A percentile compares a stretch with the other conserved stretches of the same genome.
Conservation (phyloP, 208 protist genomes). For the Angomonas ambiguus region DNA sequence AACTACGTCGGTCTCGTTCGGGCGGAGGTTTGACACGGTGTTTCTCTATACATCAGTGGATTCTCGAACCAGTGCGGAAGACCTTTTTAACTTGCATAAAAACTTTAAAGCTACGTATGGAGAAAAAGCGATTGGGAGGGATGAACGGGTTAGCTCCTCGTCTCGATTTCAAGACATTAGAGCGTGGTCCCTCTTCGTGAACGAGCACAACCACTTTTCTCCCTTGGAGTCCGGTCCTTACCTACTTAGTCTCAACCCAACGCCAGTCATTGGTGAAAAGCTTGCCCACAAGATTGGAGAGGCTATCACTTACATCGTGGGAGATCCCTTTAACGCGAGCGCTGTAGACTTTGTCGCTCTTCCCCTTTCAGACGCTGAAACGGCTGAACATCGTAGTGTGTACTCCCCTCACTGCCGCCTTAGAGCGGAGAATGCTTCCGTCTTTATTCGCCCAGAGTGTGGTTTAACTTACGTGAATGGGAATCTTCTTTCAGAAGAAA, state of each 20-base stretch:
- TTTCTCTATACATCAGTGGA: conserved; percentile 28
- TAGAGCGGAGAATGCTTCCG: conserved; percentile 21
- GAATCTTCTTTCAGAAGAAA: conserved; percentile 33
- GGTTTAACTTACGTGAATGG: conserved; percentile 66
- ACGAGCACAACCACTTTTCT: conserved; percentile 46
- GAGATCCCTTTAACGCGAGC: conserved; percentile 36
- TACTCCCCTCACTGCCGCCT: conserved; percentile 66
- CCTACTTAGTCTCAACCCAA: conserved; percentile 57
- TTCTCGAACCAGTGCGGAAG: conserved; percentile 5
- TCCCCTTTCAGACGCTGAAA: conserved; percentile 20
- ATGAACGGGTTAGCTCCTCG: conserved; percentile 27
- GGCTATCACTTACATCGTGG: conserved; percentile 45
- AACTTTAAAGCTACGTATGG: not conserved
- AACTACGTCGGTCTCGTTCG: conserved; percentile 24
- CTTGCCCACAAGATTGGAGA: conserved; percentile 42
- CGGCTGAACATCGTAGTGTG: conserved; percentile 31
- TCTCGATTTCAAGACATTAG: conserved; percentile 45
- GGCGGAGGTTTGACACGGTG: conserved; percentile 33
- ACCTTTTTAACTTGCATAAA: conserved; percentile 4
- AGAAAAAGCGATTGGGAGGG: conserved; percentile 24
- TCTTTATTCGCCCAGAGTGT: conserved; percentile 49
- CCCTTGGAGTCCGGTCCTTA: conserved; percentile 39
- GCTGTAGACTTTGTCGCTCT: conserved; percentile 46
- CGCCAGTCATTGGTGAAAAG: conserved; percentile 51
- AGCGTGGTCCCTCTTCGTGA: conserved; percentile 48